These are phyloP conservation scores for Fusarium musae DNA, from an alignment of 2,329 filamentous ascomycete genomes.

Conservation along the genomic window DNA sequence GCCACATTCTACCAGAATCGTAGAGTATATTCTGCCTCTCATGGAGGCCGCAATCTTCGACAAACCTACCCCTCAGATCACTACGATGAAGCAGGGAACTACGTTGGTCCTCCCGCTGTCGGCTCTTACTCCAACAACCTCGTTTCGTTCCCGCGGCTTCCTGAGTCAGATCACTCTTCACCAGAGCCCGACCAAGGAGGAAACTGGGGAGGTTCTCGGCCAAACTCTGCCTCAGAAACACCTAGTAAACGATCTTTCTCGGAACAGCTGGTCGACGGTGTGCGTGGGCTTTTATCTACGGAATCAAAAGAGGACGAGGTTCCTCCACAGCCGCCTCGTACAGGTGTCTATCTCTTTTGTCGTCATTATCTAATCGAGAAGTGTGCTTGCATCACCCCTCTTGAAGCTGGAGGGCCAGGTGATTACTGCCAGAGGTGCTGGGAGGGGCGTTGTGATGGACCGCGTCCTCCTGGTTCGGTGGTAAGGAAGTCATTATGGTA, in stretches of 20 bases:
- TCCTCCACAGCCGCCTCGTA: conserved; percentile 28
- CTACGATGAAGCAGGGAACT: conserved; percentile 27
- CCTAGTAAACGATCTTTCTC: conserved; percentile 11
- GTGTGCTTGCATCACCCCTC: conserved; percentile 29
- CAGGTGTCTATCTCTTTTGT: conserved; percentile 34
- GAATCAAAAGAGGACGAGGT: conserved; percentile 3
- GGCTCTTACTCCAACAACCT: background rate
- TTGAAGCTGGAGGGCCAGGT: conserved; percentile 18
- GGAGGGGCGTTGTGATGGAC: conserved; percentile 35
- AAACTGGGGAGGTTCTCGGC: background rate
- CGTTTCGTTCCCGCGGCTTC: conserved; percentile 30
- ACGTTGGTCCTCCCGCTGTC: conserved; percentile 15
- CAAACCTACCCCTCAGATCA: conserved; percentile 29
- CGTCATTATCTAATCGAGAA: conserved; percentile 30
- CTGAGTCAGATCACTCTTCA: conserved; percentile 12
- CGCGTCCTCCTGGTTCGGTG: conserved; percentile 25
- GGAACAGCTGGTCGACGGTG: conserved; percentile 22
- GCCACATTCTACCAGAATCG: conserved; percentile 19
- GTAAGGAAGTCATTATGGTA: conserved; percentile 25
- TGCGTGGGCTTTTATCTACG: conserved; percentile 20
- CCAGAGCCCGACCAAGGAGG: background rate
- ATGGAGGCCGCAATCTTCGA: conserved; percentile 7
- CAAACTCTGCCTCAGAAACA: background rate
- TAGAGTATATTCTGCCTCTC: conserved; percentile 15
- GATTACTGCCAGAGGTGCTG: conserved; percentile 42